phyloP scores from a whole-genome alignment of 2,329 filamentous ascomycete genomes.

The Niveomyces coronatus region DNA sequence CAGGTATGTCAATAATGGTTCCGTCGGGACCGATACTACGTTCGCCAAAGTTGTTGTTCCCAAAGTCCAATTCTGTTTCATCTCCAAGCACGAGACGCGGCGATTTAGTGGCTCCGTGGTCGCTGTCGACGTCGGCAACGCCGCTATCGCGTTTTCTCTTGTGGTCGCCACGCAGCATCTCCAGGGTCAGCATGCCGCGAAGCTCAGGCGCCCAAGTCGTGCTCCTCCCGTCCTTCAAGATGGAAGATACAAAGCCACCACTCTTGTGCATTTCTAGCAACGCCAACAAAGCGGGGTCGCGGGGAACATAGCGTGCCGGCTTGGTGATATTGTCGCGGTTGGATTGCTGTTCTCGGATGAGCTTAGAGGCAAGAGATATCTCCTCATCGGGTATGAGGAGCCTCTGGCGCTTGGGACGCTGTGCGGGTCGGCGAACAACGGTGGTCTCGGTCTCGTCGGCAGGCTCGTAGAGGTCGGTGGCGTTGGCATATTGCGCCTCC shows the following conservation, averaged over 20 bases:
- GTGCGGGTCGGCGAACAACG: conserved; percentile 56
- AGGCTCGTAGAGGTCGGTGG: conserved; percentile 52
- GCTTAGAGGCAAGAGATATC: conserved; percentile 63
- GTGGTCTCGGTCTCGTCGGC: conserved; percentile 46
- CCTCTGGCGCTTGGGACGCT: conserved; percentile 66
- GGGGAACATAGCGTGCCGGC: conserved; percentile 70
- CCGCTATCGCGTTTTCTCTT: conserved; percentile 93
- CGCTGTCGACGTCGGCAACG: conserved; percentile 66
- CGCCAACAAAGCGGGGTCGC: conserved; percentile 76
- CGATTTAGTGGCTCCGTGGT: conserved; percentile 54
- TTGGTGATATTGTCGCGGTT: conserved; percentile 82
- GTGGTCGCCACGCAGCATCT: conserved; percentile 67
- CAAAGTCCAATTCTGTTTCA: conserved; percentile 44
- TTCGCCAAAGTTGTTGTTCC: conserved; percentile 41
- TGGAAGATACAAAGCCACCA: conserved; percentile 78
- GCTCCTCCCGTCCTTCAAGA: conserved; percentile 71
- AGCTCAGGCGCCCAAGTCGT: conserved; percentile 85
- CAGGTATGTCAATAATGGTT: conserved; percentile 55
- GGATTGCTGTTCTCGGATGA: conserved; percentile 79
- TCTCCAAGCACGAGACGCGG: conserved; percentile 60
- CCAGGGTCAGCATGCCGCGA: conserved; percentile 80
- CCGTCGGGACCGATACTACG: conserved; percentile 46
- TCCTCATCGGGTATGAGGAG: conserved; percentile 72
- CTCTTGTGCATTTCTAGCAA: conserved; percentile 87
- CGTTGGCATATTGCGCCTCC: conserved; percentile 46